phyloP scores from a whole-genome alignment of 306 rosid genomes.

The Sophora flavescens region DNA sequence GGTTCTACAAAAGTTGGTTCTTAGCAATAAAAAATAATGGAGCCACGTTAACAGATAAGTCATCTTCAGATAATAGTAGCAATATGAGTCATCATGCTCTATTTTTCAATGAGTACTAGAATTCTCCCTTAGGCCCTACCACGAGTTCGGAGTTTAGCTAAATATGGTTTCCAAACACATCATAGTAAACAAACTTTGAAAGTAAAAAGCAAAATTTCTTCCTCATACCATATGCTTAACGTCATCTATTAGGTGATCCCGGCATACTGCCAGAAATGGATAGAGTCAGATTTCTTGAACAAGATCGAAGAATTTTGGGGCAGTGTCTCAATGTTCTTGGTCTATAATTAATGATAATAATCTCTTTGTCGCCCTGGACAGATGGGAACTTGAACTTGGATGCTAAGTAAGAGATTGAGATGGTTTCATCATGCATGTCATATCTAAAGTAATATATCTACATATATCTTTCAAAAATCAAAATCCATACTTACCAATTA shows the following conservation, averaged over 20 bases:
- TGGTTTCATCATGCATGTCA: not conserved
- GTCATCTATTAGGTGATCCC: not conserved
- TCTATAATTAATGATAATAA: slow-evolving; percentile 1
- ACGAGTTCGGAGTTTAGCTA: too few species aligned
- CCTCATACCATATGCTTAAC: slow-evolving; percentile 6
- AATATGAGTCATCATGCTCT: too few species aligned
- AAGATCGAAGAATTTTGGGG: not conserved
- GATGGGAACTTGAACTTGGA: not conserved
- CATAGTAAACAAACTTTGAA: not conserved
- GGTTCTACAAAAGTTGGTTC: too few species aligned
- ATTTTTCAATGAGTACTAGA: too few species aligned
- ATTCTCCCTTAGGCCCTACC: too few species aligned
- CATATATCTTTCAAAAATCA: not conserved
- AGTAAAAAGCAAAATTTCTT: not conserved
- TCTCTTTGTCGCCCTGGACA: not conserved
- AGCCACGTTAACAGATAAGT: too few species aligned
- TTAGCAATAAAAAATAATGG: too few species aligned
- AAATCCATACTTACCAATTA: not conserved
- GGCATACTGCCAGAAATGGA: not conserved
- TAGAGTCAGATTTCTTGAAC: not conserved
- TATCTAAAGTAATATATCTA: too few species aligned
- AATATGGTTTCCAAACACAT: not conserved
- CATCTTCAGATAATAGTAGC: too few species aligned
- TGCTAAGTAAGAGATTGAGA: not conserved
- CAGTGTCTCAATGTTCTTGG: not conserved